These are phyloP conservation scores for Leccinum arenicola DNA, from an alignment of 768 basidiomycete species.

Conservation along the genomic window DNA sequence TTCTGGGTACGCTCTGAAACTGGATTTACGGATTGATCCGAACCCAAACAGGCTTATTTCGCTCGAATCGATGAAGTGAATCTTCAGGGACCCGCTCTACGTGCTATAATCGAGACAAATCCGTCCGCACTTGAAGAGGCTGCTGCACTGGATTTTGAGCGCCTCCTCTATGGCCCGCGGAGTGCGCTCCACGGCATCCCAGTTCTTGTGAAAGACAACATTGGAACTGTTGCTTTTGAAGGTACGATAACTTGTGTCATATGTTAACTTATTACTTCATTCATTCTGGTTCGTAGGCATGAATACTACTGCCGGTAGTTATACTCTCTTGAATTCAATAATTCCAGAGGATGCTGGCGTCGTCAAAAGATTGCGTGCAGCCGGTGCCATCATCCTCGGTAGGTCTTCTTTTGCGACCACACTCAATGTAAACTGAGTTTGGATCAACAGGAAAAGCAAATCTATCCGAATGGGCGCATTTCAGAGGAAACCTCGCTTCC, in stretches of 20 bases:
- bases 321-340: conserved; percentile 33
- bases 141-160: conserved; percentile 32
- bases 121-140: conserved; percentile 37
- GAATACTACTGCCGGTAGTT: conserved; percentile 43
- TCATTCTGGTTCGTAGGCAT: conserved; percentile 26
- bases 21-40: background rate
- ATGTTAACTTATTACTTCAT: background rate
- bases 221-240: conserved; percentile 30
- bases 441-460: conserved; percentile 47
- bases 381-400: conserved; percentile 37
- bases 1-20: background rate
- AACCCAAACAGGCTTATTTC: conserved; percentile 36
- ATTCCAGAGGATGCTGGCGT: conserved; percentile 36
- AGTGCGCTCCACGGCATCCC: conserved; percentile 40
- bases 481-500: conserved; percentile 41
- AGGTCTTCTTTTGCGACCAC: background rate
- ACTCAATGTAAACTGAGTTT: background rate
- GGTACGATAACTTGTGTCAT: conserved; percentile 9
- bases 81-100: conserved; percentile 33
- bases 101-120: conserved; percentile 41
- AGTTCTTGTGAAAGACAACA: conserved; percentile 36
- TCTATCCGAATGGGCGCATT: conserved; percentile 53
- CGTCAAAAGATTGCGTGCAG: conserved; percentile 29
- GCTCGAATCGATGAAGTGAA: conserved; percentile 45
- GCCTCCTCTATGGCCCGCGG: conserved; percentile 26